Evolutionary conservation across 2,329 filamentous ascomycete genomes (phyloP).

Genomic region (Botryotinia globosa): DNA sequence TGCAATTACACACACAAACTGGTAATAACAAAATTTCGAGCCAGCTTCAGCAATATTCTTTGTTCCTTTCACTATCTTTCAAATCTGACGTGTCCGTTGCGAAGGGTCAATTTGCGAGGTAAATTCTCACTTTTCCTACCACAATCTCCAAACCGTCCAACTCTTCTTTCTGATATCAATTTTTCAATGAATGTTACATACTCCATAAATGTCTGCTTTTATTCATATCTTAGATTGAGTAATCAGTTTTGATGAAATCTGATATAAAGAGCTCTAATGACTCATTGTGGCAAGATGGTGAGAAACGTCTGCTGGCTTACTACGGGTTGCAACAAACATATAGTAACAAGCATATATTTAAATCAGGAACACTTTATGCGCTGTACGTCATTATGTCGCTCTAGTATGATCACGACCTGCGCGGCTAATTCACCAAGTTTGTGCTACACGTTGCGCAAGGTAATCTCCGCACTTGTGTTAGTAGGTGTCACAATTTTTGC

Average conservation of each 20-base stretch:
- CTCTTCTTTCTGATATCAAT: not conserved
- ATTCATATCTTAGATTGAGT: not conserved
- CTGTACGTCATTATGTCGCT: not conserved
- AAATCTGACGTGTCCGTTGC: not conserved
- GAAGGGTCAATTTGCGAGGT: not conserved
- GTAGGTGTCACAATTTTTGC: not conserved
- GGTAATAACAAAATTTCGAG: not conserved
- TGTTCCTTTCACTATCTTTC: not conserved
- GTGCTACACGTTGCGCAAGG: not conserved
- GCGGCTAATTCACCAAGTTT: not conserved
- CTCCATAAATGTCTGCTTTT: not conserved
- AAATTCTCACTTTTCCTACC: not conserved
- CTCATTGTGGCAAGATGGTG: not conserved
- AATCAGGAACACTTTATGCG: not conserved
- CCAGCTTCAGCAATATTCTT: not conserved
- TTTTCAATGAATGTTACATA: not conserved
- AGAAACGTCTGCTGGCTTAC: not conserved
- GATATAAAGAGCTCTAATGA: not conserved
- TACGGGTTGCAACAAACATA: not conserved
- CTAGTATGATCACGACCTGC: not conserved
- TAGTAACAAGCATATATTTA: too few relatives aligned
- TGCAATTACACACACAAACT: not conserved
- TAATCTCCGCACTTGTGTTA: not conserved
- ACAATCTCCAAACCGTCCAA: not conserved
- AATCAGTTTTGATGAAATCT: not conserved